Percentiles rank a stretch among this genome's conserved stretches.
phyloP scores from a whole-genome alignment of 140 eudicot species.

The Oenanthe javanica region DNA sequence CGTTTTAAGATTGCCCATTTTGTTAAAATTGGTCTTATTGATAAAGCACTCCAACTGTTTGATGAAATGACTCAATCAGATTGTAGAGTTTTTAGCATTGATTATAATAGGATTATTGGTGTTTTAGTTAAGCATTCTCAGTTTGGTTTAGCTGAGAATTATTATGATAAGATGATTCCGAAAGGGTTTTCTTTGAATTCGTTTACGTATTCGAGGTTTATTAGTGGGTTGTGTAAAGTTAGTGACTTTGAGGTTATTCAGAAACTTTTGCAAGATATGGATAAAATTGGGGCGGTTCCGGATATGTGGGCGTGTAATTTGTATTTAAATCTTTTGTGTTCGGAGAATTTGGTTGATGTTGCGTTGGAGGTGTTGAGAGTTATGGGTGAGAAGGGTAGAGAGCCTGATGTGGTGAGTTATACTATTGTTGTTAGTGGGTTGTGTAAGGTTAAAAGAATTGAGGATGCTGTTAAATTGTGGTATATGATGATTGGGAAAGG shows the following conservation, averaged over 20 bases:
- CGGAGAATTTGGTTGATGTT: constrained; percentile 48
- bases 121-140: constrained; percentile 58
- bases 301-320: constrained; percentile 93
- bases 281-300: constrained; percentile 53
- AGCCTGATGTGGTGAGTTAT: constrained; percentile 80
- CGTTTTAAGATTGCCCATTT: constrained; percentile 60
- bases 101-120: constrained; percentile 82
- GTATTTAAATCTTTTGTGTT: constrained; percentile 65
- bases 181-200: constrained; percentile 80
- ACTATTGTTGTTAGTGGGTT: constrained; percentile 72
- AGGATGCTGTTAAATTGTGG: constrained; percentile 82
- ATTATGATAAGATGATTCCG: constrained; percentile 49
- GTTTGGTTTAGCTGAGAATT: constrained; percentile 60
- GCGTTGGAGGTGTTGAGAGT: constrained; percentile 43
- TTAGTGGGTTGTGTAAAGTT: constrained; percentile 79
- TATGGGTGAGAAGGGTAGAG: constrained; percentile 67
- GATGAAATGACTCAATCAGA: constrained; percentile 85
- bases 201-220: constrained; percentile 83
- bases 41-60: constrained; percentile 80
- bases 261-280: constrained; percentile 67
- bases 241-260: constrained; percentile 53
- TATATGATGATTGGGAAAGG: constrained; percentile 51
- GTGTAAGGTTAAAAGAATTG: constrained; percentile 35
- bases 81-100: constrained; percentile 73
- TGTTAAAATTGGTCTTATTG: constrained; percentile 70